Evolutionary conservation across 148 eudicot genomes (phyloP), one percentile per base, ranked within the genome.

Genomic region (Heliamphora exappendiculata): DNA sequence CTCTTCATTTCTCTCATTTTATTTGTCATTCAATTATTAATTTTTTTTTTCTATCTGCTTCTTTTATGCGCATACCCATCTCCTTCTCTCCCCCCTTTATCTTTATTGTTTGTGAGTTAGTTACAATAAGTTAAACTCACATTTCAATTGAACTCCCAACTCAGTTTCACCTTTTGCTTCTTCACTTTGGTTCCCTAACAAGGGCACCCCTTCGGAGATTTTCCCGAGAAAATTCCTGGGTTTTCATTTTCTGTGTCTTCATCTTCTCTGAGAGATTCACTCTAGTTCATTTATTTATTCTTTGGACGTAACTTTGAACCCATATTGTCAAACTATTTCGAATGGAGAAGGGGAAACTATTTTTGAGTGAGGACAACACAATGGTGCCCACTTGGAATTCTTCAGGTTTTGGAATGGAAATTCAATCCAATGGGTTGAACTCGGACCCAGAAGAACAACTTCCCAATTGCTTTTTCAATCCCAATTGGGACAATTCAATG

Each of bases 401-500:
- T 17, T 19, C 57, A 17, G 19, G 57, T 53, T 53, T 53, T 29
- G 79, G 69, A 39, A 33, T 77, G 62, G 73, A 77, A 26, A 74
- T 82, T 17, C 75, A 75, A 58, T 49, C 72, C 72, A 76, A 33
- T 58, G 80, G 78, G 24, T 76, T 86, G 33, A 83, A 85, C 82
- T 67, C 62, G 78, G 84, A 28, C 76, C 57, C 82, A 62, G 74
- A 83, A 62, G 74, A 83, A 59, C 80, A 80, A 24, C 69, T 75
- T 51, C 65, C 77, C 19, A 78, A 72, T 58, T 82, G 80, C 67
- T 88, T 80, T 60, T 84, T 86, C 63, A 86, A 86, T 44, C 81
- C 89, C 42, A 88, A 82, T 72, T 91, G 90, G 87, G 92, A 85
- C 16, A 70, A 37, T 70, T 69, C 91, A 63, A 75, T 83, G 60